Base-by-base conservation (phyloP, 176 grass and related monocot genomes). In the Raddia distichophylla region DNA sequence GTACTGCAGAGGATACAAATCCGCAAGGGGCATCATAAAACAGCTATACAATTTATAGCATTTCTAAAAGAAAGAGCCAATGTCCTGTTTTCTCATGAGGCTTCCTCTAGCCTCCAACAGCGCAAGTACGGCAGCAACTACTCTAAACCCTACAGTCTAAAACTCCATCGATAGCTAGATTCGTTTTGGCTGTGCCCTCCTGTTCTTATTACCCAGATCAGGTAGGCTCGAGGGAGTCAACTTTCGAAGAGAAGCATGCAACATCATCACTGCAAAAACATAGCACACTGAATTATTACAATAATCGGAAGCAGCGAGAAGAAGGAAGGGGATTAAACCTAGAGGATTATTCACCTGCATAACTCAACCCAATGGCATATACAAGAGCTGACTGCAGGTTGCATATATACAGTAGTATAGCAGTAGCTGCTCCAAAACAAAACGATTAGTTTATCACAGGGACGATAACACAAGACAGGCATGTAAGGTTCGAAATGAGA, bases 201-300 rank as follows among this genome's bases (percentile, higher is more conserved):
- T 89, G 45, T 73, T 82, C 51, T 53, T 79, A 17, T 69, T 83
- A 18, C 53, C 34, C 10, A 80, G 85, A 82, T 80, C 77, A 57
- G 88, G 77, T 84, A 87, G 72, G 64, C 67, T 89, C n/a, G 88
- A 80, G 48, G 93, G 93, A 27, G 93, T 97, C 86, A 97, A 83
- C 76, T 97, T 97, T 33, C 90, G 90, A 85, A 97, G 88, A 58
- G 86, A 93, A 22, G 93, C 93, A 62, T 97, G 93, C 66, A 93
- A 63, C 81, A 97, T 85, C 93, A 91, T 97, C 83, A 84, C 93
- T 97, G 71, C 69, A 93, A 52, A 52, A 75, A 66, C 68, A 86
- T 7, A 66, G 67, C 8, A 34, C 65, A 9, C 16, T 9, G 1
- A 37, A 27, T 81, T 78, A 81, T 35, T 73, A 46, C 7, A 14